Evolutionary conservation across 768 basidiomycete species (phyloP).

Genomic region (Favolaschia claudopus): DNA sequence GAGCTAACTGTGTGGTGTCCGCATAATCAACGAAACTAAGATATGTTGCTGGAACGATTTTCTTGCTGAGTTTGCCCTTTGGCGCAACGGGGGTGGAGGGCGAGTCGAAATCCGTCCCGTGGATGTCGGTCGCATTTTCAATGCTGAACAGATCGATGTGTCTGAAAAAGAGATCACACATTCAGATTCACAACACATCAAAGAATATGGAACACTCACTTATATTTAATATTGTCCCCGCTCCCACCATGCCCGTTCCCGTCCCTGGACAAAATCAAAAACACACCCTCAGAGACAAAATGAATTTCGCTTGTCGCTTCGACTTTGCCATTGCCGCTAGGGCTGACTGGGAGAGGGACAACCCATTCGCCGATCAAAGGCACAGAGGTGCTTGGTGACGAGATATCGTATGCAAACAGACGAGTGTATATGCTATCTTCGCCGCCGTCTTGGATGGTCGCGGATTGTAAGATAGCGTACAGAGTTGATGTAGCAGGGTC

Average conservation of each 20-base stretch:
- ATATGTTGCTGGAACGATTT: constrained; percentile 61
- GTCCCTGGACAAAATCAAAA: constrained; percentile 67
- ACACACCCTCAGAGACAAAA: constrained; percentile 59
- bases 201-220: constrained; percentile 42
- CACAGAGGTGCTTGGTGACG: constrained; percentile 41
- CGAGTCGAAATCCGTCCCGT: constrained; percentile 60
- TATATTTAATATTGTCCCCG: constrained; percentile 58
- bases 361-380: constrained; percentile 64
- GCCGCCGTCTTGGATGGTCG: constrained; percentile 70
- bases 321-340: constrained; percentile 58
- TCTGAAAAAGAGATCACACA: constrained; percentile 39
- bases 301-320: constrained; percentile 63
- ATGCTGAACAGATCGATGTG: constrained; percentile 69
- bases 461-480: constrained; percentile 70
- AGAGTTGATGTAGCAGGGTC: constrained; percentile 55
- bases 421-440: constrained; percentile 63
- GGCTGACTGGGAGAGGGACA: constrained; percentile 63
- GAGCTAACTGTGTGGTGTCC: constrained; percentile 58
- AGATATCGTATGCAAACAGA: constrained; percentile 62
- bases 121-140: constrained; percentile 65
- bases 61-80: constrained; percentile 53
- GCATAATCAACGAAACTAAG: constrained; percentile 63
- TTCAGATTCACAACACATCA: background rate
- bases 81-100: constrained; percentile 59
- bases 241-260: constrained; percentile 65